These are phyloP conservation scores for Cunninghamia lanceolata DNA, from an alignment of 75 land plant species.

Conservation along the genomic window DNA sequence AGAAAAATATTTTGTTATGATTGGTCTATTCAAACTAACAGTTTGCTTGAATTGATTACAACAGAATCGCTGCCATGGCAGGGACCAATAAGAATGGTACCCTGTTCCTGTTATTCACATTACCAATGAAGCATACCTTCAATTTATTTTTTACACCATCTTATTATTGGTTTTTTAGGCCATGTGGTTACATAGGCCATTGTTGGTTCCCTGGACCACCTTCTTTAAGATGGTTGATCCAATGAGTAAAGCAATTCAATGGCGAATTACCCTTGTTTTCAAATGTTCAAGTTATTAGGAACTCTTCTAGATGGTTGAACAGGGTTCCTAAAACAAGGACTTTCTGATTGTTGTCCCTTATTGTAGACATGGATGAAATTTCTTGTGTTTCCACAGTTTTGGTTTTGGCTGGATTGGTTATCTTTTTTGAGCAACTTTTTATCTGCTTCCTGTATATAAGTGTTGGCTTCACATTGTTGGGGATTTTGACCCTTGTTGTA, in stretches of 20 bases:
- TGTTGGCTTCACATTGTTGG: too few relatives aligned
- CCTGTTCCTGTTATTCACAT: background rate
- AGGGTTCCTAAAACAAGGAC: background rate
- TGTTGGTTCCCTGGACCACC: background rate
- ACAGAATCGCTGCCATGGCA: too few relatives aligned
- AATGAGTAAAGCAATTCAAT: background rate
- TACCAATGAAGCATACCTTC: background rate
- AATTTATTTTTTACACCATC: background rate
- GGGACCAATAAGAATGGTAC: too few relatives aligned
- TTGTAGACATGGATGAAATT: background rate
- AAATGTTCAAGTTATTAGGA: background rate
- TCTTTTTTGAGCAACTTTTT: too few relatives aligned
- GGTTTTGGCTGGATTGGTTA: too few relatives aligned
- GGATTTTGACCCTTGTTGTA: too few relatives aligned
- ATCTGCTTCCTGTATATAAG: too few relatives aligned
- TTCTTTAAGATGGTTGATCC: background rate
- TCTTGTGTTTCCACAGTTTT: background rate
- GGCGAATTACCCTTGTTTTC: background rate
- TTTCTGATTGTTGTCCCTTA: background rate
- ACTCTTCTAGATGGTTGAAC: background rate
- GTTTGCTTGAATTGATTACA: too few relatives aligned
- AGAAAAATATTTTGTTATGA: too few relatives aligned
- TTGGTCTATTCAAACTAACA: too few relatives aligned
- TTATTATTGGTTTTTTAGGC: background rate
- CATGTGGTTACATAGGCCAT: background rate